A percentile compares a stretch with the other conserved stretches of the same genome.
Evolutionary conservation across 2,329 filamentous ascomycete genomes (phyloP).

Genomic region (Simplicillium sp.): DNA sequence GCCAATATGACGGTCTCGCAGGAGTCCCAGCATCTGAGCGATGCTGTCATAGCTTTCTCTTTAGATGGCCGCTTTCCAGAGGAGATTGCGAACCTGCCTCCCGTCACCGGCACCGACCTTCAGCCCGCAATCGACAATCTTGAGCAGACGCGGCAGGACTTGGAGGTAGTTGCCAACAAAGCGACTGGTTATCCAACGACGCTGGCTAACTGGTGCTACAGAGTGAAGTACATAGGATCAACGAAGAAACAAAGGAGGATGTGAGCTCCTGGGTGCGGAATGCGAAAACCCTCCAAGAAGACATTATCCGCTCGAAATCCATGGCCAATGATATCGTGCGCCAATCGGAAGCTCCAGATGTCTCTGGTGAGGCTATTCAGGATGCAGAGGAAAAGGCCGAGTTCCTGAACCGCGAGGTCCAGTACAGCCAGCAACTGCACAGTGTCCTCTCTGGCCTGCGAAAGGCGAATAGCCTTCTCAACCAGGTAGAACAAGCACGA

Average conservation of each 20-base stretch:
- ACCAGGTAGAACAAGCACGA: conserved; percentile 48
- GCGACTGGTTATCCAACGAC: background rate
- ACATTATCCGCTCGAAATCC: conserved; percentile 71
- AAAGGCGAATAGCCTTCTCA: conserved; percentile 50
- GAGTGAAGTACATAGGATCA: conserved; percentile 64
- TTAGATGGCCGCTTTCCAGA: conserved; percentile 31
- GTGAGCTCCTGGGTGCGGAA: conserved; percentile 81
- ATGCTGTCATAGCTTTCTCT: conserved; percentile 30
- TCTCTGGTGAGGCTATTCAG: conserved; percentile 41
- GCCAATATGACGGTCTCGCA: conserved; percentile 18
- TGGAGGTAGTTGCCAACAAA: conserved; percentile 24
- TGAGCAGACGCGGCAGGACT: conserved; percentile 20
- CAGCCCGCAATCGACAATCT: conserved; percentile 29
- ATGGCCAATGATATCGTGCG: conserved; percentile 75
- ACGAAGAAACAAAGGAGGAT: conserved; percentile 66
- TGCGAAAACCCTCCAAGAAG: conserved; percentile 73
- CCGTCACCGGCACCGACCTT: conserved; percentile 26
- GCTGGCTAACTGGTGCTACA: conserved; percentile 6
- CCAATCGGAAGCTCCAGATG: conserved; percentile 56
- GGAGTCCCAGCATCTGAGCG: conserved; percentile 22
- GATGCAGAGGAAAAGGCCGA: conserved; percentile 44
- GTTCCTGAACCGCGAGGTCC: conserved; percentile 48
- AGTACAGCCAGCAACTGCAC: conserved; percentile 49
- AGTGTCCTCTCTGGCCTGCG: conserved; percentile 41
- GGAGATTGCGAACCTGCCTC: conserved; percentile 22